These are phyloP conservation scores for Turritis glabra DNA, from an alignment of 345 rosid genomes.

Conservation along the genomic window DNA sequence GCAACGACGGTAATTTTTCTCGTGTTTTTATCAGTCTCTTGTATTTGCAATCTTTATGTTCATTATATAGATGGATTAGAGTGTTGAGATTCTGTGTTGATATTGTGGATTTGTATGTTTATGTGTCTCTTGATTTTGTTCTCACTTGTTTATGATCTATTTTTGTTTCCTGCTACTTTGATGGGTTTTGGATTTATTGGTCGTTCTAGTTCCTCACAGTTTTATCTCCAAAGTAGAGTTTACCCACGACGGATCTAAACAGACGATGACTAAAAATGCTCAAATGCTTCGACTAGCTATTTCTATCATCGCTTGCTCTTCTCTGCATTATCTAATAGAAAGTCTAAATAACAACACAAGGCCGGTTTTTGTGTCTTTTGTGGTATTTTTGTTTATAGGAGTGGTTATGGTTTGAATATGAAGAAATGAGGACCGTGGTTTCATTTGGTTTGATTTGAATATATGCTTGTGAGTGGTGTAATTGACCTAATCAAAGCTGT, in stretches of 20 bases:
- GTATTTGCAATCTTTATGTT: neutral
- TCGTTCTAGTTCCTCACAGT: neutral
- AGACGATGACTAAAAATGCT: neutral
- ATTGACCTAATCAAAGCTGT: neutral
- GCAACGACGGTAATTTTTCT: slow-evolving; percentile 65
- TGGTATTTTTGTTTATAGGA: neutral
- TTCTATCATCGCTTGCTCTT: neutral
- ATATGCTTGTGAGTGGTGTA: neutral
- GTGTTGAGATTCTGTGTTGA: neutral
- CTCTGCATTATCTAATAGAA: too few species aligned
- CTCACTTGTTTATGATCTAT: neutral
- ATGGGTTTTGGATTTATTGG: neutral
- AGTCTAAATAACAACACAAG: neutral
- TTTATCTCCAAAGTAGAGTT: neutral
- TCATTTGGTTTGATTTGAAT: neutral
- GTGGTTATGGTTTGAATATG: neutral
- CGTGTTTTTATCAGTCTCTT: neutral
- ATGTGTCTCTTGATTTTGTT: neutral
- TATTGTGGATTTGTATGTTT: neutral
- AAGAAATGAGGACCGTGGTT: neutral
- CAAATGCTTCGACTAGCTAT: neutral
- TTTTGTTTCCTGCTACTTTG: neutral
- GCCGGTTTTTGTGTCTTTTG: neutral
- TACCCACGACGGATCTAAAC: neutral
- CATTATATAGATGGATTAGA: neutral